Evolutionary conservation across 208 protist genomes (phyloP).

Genomic region (Trypanosoma rangeli): DNA sequence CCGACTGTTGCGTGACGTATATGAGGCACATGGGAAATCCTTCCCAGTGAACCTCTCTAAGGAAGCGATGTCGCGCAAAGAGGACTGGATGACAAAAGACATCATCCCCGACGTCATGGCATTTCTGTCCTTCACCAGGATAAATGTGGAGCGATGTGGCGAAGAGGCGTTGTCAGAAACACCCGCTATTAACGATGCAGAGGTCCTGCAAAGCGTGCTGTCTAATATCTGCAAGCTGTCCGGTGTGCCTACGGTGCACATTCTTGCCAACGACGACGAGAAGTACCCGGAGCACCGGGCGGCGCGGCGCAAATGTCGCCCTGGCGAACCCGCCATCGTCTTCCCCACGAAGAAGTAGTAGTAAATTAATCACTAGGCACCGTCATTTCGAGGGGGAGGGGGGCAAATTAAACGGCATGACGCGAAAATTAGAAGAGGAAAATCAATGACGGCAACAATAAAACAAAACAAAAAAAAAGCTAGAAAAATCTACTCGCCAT

Average conservation of each 20-base stretch:
- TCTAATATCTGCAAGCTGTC: conserved; percentile 67
- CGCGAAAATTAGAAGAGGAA: no score
- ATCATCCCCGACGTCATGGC: conserved; percentile 87
- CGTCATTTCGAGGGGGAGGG: no score
- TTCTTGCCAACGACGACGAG: conserved; percentile 53
- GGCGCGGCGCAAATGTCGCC: conserved; percentile 69
- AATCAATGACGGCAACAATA: no score
- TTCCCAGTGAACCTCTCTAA: conserved; percentile 78
- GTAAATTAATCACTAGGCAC: no score
- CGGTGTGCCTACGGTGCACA: conserved; percentile 52
- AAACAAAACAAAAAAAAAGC: no score
- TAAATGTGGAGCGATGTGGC: conserved; percentile 83
- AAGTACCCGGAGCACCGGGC: conserved; percentile 63
- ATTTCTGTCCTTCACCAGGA: conserved; percentile 82
- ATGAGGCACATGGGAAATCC: conserved; percentile 40
- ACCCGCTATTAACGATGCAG: conserved; percentile 74
- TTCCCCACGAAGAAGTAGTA: conserved; percentile 38
- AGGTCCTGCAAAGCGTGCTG: conserved; percentile 44
- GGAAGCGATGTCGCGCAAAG: conserved; percentile 51
- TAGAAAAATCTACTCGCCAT: no score
- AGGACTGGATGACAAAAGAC: conserved; percentile 70
- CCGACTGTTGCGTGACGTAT: conserved; percentile 59
- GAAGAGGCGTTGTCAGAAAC: conserved; percentile 59
- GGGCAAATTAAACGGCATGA: no score
- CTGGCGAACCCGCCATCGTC: conserved; percentile 70